These are phyloP conservation scores for Lentinus tigrinus DNA, from an alignment of 768 basidiomycete species.

Conservation along the genomic window DNA sequence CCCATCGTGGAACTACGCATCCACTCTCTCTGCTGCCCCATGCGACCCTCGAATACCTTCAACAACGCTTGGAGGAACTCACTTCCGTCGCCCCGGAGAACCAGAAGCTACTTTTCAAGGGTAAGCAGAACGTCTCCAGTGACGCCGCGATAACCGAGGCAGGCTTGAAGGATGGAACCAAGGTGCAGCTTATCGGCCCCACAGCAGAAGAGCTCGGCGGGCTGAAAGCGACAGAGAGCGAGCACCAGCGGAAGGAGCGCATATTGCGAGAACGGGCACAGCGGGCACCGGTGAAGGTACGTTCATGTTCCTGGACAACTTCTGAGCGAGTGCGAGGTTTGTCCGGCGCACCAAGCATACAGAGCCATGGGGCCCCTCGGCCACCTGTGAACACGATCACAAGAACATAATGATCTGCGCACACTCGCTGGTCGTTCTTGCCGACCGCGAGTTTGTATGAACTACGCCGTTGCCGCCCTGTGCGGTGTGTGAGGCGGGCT, in stretches of 20 bases:
- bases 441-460: too few relatives aligned
- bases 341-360: too few relatives aligned
- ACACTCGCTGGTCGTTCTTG: too few relatives aligned
- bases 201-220: slow-evolving; percentile 57
- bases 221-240: slow-evolving; percentile 54
- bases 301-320: slow-evolving; percentile 1
- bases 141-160: slow-evolving; percentile 34
- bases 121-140: slow-evolving; percentile 45
- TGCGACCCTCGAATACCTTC: slow-evolving; percentile 49
- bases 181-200: slow-evolving; percentile 70
- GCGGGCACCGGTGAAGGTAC: slow-evolving; percentile 59
- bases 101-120: slow-evolving; percentile 75
- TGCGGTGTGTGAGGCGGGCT: too few relatives aligned
- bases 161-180: slow-evolving; percentile 65
- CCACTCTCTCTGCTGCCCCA: slow-evolving; percentile 48
- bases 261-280: slow-evolving; percentile 59
- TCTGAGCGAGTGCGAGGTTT: too few relatives aligned
- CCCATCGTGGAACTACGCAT: slow-evolving; percentile 50
- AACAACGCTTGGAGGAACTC: slow-evolving; percentile 54
- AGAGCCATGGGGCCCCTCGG: too few relatives aligned
- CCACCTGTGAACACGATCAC: too few relatives aligned
- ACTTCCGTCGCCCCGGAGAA: slow-evolving; percentile 62
- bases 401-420: too few relatives aligned
- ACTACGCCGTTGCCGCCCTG: too few relatives aligned
- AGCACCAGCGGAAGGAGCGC: slow-evolving; percentile 53